Conservation (phyloP, 768 basidiomycete genomes). For the Ramaria rubella region DNA sequence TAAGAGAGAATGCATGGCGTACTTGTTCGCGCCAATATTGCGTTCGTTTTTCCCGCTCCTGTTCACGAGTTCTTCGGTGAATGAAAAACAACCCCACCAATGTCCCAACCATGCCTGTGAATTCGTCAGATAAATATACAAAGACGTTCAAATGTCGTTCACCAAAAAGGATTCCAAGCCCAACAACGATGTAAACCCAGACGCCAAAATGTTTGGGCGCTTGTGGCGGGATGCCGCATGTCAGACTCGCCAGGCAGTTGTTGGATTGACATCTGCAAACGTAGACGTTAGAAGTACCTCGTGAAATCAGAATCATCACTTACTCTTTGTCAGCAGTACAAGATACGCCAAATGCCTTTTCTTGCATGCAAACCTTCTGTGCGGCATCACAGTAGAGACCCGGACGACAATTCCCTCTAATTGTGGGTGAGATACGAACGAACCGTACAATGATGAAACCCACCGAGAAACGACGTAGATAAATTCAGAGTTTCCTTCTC, state of each 20-base stretch:
- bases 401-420: constrained; percentile 55
- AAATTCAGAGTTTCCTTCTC: constrained; percentile 46
- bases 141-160: constrained; percentile 19
- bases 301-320: neutral
- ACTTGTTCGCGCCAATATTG: constrained; percentile 92
- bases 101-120: constrained; percentile 66
- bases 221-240: constrained; percentile 58
- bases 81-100: constrained; percentile 61
- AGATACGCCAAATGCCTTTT: constrained; percentile 47
- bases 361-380: constrained; percentile 48
- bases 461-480: constrained; percentile 70
- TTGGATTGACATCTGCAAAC: constrained; percentile 58
- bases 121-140: neutral
- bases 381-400: constrained; percentile 73
- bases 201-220: constrained; percentile 53
- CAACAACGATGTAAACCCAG: constrained; percentile 71
- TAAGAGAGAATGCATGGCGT: constrained; percentile 2
- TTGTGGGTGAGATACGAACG: too few species aligned
- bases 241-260: constrained; percentile 58
- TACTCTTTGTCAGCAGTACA: constrained; percentile 57
- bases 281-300: neutral
- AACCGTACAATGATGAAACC: neutral
- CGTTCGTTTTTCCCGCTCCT: constrained; percentile 74
- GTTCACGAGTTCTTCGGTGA: constrained; percentile 64
- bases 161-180: constrained; percentile 68